Evolutionary conservation across 495 filamentous ascomycete genomes (phyloP), one percentile per base, ranked within the genome.

Genomic region (Xylaria bambusicola): DNA sequence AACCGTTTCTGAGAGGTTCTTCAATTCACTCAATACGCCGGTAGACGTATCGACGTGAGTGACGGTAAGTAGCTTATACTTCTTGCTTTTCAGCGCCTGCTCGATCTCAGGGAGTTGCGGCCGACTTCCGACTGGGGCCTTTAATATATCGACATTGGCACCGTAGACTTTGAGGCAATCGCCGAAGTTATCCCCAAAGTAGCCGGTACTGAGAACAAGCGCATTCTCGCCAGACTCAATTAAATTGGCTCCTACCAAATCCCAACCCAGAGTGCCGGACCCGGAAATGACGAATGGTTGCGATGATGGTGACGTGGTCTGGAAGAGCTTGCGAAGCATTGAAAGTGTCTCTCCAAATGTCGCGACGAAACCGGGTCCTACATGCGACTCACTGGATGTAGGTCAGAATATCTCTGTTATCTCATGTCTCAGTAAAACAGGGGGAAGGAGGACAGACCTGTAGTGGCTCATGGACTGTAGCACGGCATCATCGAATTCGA

Each of bases 1-100:
- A 50, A 97, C 89, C 17, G 96, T 73, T 70, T 89, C 88, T 15
- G 91, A 85, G 38, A 98, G 76, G 42, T 83, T 80, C 80, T 95
- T 87, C 64, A 98, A 81, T 62, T 98, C 94, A 66, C 86, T 92
- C 48, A 98, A 79, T 6, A 98, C 94, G 50, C 94, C 94, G 38
- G 94, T 98, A 6, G 92, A 96, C 21, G 94, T 98, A 67, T 98
- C 94, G 57, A 96, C 93, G 74, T 98, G 94, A 6, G 94, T 98
- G 59, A 98, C 86, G 42, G 94, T 97, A 67, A 98, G 77, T 50
- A 90, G 60, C 82, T 96, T 96, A 79, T 97, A 97, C 58, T 85
- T 80, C 77, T 93, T 96, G 80, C 89, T 83, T 70, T 88, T 87
- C 52, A 98, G 80, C 15, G 91, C 92, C 68, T 86, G 81, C 76